A percentile compares a stretch with the other conserved stretches of the same genome.
phyloP scores from a whole-genome alignment of 2,329 filamentous ascomycete species.

The Orbilia ellipsospora region DNA sequence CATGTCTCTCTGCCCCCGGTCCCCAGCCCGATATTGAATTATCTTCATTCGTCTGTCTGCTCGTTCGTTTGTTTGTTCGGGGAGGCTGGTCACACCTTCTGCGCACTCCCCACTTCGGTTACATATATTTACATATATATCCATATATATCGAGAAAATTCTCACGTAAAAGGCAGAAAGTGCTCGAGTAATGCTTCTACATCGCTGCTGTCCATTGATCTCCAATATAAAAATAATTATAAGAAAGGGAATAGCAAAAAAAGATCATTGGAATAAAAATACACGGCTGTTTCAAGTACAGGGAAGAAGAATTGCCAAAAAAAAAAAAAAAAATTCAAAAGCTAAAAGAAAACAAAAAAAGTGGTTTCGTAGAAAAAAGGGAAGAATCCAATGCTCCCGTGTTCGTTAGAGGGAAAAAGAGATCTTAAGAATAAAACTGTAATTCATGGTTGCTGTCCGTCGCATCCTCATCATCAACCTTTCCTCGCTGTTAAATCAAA shows the following conservation, averaged over 20 bases:
- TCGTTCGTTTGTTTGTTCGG: background rate
- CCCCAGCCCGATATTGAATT: too few relatives aligned
- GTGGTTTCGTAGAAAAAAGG: too few relatives aligned
- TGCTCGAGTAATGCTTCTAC: too few relatives aligned
- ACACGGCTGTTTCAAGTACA: background rate
- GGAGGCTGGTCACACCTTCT: background rate
- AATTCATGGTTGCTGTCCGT: conserved; percentile 5
- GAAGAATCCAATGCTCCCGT: too few relatives aligned
- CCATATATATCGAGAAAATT: background rate
- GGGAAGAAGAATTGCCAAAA: background rate
- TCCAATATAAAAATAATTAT: background rate
- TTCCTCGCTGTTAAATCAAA: background rate
- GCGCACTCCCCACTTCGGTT: too few relatives aligned
- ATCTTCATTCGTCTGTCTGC: too few relatives aligned
- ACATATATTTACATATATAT: too few relatives aligned
- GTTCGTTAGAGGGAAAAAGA: too few relatives aligned
- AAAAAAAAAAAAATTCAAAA: background rate
- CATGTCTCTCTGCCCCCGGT: too few relatives aligned
- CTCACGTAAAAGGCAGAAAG: too few relatives aligned
- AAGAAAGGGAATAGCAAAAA: background rate
- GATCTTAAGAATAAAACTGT: background rate
- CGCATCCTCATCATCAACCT: background rate
- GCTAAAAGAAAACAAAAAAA: background rate
- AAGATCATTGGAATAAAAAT: background rate
- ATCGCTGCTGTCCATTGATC: too few relatives aligned